Evolutionary conservation across 2,329 filamentous ascomycete species (phyloP), one percentile per base, ranked within the genome.

Genomic region (Penicillium janthinellum): DNA sequence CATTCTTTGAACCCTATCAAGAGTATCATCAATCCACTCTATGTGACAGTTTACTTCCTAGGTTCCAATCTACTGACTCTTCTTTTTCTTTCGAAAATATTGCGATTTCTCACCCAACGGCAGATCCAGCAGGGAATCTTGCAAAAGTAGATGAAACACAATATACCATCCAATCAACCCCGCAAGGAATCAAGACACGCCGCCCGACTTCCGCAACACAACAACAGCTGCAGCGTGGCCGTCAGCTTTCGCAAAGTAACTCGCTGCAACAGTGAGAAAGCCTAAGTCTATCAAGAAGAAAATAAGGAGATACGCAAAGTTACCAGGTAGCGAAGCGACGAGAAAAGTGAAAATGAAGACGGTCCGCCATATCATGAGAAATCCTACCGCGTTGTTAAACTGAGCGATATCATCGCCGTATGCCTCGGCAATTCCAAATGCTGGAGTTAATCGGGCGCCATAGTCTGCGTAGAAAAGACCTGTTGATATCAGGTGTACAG

Each of bases 401-500:
- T 79, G 71, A 0, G 69, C 69, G 0, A 73, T 59, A 14, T 56
- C 75, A 52, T 79, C 68, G n/a, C 79, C 78, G 60, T 82, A 83
- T 1, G 80, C 72, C 7, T 75, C 75, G 5, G 72, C 65, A 6
- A 84, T 75, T 0, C 81, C 80, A 59, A 83, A 81, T 0, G 75
- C 68, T 1, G 81, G 81, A 0, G 79, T 82, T 4, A 82, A 61
- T 20, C 83, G 77, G 4, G 80, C 78, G 4, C 80, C 81, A 48
- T 80, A 83, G 1, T 81, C 81, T 20, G 75, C 77, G 56, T 83
- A 83, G 65, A 83, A 84, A 15, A 83, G 73, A 3, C 77, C 76
- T 77, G 41, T 25, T 5, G 3, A 37, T 31, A 35, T 11, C 4
- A 10, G 11, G 10, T 17, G 1, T 42, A 3, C 39, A 15, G n/a